Percentiles rank a stretch among this genome's conserved stretches.
phyloP scores from a whole-genome alignment of 192 early-diverging fungal species.

The Globomyces pollinis-pini region DNA sequence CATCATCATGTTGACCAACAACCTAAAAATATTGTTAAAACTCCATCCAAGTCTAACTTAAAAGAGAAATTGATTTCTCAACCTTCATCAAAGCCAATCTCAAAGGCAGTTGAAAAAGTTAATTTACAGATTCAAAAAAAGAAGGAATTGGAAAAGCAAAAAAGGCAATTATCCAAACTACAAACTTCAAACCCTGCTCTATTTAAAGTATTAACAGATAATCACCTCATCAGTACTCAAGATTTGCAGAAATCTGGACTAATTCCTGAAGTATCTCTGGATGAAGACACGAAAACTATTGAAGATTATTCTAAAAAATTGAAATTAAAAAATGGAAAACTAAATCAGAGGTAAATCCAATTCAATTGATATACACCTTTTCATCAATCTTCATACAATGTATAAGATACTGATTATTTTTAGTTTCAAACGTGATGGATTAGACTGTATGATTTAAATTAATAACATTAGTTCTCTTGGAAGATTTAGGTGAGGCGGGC shows the following conservation, averaged over 20 bases:
- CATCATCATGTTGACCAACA: too few relatives aligned
- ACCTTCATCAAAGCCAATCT: too few relatives aligned
- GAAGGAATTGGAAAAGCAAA: not conserved
- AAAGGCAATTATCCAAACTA: slow-evolving; percentile 15
- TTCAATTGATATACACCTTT: too few relatives aligned
- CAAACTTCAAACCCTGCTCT: slow-evolving; percentile 21
- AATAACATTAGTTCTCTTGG: not conserved
- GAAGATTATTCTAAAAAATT: slow-evolving; percentile 22
- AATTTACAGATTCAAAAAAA: not conserved
- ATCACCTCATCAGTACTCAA: slow-evolving; percentile 6
- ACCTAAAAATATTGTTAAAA: too few relatives aligned
- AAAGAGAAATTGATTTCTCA: too few relatives aligned
- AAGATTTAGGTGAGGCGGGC: not conserved
- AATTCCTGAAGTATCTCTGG: not conserved
- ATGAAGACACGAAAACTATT: slow-evolving; percentile 27
- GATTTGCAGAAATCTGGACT: not conserved
- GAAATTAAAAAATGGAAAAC: slow-evolving; percentile 21
- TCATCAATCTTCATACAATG: too few relatives aligned
- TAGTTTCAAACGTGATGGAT: slow-evolving; percentile 28
- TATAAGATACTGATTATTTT: too few relatives aligned
- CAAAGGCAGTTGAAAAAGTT: too few relatives aligned
- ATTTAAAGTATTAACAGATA: slow-evolving; percentile 13
- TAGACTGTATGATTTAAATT: slow-evolving; percentile 16
- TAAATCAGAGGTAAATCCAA: slow-evolving; percentile 7
- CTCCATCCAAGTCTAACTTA: too few relatives aligned